phyloP scores from a whole-genome alignment of 225 moss, liverwort and hornwort genomes.

The Bryum argenteum region DNA sequence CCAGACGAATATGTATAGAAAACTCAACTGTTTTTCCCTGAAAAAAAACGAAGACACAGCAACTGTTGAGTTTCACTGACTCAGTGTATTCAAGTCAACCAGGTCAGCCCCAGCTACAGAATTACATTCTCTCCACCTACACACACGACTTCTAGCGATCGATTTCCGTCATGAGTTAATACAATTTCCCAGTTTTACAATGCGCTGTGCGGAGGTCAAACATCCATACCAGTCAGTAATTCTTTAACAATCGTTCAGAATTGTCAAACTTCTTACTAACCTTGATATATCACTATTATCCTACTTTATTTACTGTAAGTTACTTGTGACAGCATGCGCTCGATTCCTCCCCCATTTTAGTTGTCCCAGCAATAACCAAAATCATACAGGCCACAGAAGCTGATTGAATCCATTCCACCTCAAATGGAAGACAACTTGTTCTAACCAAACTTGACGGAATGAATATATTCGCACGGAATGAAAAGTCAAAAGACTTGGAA shows the following conservation, averaged over 20 bases:
- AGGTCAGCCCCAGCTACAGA: background rate
- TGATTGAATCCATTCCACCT: conserved; percentile 7
- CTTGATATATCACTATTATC: background rate
- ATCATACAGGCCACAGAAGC: background rate
- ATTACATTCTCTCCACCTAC: background rate
- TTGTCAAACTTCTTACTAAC: background rate
- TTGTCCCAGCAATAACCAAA: background rate
- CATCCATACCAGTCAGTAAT: background rate
- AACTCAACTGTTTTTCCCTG: conserved; percentile 28
- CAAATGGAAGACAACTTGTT: background rate
- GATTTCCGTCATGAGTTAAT: background rate
- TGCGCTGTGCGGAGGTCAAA: background rate
- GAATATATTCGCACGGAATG: background rate
- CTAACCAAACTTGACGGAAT: conserved; percentile 8
- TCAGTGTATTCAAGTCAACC: background rate
- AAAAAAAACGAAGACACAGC: conserved; percentile 8
- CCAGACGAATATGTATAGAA: conserved; percentile 11
- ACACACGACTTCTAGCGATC: background rate
- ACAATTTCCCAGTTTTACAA: background rate
- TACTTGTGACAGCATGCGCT: background rate
- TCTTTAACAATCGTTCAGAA: background rate
- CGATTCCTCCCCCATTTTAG: background rate
- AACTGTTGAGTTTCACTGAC: conserved; percentile 4
- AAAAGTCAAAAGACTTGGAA: background rate
- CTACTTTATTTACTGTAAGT: background rate